phyloP scores from a whole-genome alignment of 306 rosid genomes.

The Prinsepia uniflora region DNA sequence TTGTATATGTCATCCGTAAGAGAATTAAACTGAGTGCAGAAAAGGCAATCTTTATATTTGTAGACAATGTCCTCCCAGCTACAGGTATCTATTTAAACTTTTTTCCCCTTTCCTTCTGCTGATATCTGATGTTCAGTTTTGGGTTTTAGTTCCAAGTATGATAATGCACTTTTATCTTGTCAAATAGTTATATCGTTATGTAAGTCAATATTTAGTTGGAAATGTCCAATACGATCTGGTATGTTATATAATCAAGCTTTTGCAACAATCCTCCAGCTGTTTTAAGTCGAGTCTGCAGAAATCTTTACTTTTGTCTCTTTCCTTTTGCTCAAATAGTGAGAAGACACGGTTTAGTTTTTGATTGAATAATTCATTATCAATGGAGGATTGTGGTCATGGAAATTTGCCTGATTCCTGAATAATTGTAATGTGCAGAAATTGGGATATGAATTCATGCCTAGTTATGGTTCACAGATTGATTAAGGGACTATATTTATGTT shows the following conservation, averaged over 20 bases:
- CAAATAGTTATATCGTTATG: neutral
- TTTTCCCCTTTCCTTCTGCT: neutral
- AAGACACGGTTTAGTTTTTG: neutral
- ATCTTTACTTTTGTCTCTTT: neutral
- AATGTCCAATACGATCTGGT: neutral
- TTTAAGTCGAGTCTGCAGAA: neutral
- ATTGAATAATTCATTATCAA: neutral
- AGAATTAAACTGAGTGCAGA: conserved; percentile 50
- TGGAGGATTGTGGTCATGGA: neutral
- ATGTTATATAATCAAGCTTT: neutral
- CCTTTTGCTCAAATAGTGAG: neutral
- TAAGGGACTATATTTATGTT: neutral
- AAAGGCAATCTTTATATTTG: conserved; percentile 45
- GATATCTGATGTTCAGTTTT: neutral
- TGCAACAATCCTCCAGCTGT: neutral
- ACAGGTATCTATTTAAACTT: conserved; percentile 28
- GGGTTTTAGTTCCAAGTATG: neutral
- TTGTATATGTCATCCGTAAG: conserved; percentile 49
- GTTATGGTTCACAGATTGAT: neutral
- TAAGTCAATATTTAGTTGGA: neutral
- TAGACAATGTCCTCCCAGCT: conserved; percentile 46
- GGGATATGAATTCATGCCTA: neutral
- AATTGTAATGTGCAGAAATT: neutral
- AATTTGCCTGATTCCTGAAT: neutral
- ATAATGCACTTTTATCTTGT: neutral